Base-by-base conservation (phyloP, 1,284 basidiomycete species). In the Apiotrichum porosum region DNA sequence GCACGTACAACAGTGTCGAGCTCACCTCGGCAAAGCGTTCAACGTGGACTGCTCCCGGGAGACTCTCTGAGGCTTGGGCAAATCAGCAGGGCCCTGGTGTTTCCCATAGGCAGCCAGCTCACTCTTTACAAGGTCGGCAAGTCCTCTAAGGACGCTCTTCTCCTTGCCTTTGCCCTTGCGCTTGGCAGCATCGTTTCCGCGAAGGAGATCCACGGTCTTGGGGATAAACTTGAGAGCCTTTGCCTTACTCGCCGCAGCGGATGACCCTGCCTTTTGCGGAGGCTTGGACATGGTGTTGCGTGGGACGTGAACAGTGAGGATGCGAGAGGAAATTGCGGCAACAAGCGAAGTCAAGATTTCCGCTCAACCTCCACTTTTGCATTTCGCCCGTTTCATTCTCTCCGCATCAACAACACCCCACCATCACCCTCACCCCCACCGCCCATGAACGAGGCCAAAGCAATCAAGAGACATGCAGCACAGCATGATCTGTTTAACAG, bases 1-100 rank as follows among this genome's bases (percentile, higher is more conserved):
- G 13, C 14, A 6, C 36, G 21, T 15, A 9, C 13, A 21, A 32
- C 5, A 38, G 6, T 6, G 26, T 5, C 13, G 9, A 8, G 22
- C 76, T 13, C 37, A 88, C 90, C 77, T 92, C 84, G 10, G 84
- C 80, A 65, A 94, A 94, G 61, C 80, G 83, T 64, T 93, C 90
- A 9, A 93, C 84, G 61, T 92, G 85, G 37, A 95, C 78, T 1
- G 83, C 79, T 17, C 80, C 78, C 0, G 89, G 88, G 6, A 94
- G 69, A 6, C 78, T 78, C 43, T 77, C 76, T 65, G 79, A 73
- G 39, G 78, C 82, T 84, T 6, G 42, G 9, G n/a, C 4, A 6
- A 4, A 34, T 51, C 31, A 55, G 41, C 33, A 36, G n/a, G 9
- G 22, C n/a, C 18, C 0, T 12, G 8, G n/a, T 31, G 28, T 13